A percentile compares a stretch with the other conserved stretches of the same genome.
Conservation (phyloP, 2,329 filamentous ascomycete species). For the Epichloe hybrida region DNA sequence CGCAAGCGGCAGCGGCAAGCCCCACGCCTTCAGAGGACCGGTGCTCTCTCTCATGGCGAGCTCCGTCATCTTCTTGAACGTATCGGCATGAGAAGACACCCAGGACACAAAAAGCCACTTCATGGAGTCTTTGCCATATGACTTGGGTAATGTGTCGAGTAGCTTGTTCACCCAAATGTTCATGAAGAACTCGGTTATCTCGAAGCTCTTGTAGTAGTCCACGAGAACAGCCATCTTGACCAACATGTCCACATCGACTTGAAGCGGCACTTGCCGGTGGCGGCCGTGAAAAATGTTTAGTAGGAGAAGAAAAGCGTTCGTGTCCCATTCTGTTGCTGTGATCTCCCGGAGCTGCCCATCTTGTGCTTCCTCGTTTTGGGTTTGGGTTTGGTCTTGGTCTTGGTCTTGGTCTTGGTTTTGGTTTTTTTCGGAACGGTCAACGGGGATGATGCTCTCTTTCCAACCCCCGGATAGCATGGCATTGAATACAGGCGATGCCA, state of each 20-base stretch:
- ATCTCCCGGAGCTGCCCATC: neutral
- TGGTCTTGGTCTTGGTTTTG: too few species aligned
- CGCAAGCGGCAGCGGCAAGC: neutral
- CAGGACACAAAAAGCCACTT: neutral
- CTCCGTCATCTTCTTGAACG: neutral
- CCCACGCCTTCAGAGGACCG: neutral
- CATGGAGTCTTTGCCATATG: neutral
- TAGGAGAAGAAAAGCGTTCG: neutral
- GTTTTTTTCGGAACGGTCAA: neutral
- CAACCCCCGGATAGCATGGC: constrained; percentile 6
- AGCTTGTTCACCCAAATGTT: neutral
- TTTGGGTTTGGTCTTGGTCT: too few species aligned
- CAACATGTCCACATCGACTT: constrained; percentile 24
- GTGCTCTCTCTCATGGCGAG: neutral
- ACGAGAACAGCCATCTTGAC: constrained; percentile 29
- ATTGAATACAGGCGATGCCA: constrained; percentile 17
- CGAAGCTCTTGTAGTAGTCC: constrained; percentile 28
- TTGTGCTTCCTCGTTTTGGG: neutral
- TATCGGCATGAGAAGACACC: neutral
- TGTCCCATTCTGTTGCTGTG: neutral
- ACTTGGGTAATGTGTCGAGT: neutral
- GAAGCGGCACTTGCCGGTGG: constrained; percentile 5
- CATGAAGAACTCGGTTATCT: constrained; percentile 25
- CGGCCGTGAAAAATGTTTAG: constrained; percentile 1
- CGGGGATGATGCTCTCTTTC: constrained; percentile 10